phyloP scores from a whole-genome alignment of 1,284 basidiomycete species.

The Rhodotorula sp. region DNA sequence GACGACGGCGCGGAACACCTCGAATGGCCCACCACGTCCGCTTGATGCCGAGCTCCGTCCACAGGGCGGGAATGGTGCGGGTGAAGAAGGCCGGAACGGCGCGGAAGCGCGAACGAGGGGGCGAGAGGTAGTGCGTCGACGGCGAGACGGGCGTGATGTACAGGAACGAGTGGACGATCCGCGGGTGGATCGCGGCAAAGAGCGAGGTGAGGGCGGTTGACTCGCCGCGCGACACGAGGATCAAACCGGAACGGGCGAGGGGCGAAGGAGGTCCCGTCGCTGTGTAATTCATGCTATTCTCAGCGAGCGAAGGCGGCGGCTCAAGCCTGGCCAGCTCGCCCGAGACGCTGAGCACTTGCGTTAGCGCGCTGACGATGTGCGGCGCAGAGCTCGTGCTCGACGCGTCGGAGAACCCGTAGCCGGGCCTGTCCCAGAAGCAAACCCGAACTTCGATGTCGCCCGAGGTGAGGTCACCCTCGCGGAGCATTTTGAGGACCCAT shows the following conservation, averaged over 20 bases:
- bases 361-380: slow-evolving; percentile 33
- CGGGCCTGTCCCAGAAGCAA: slow-evolving; percentile 40
- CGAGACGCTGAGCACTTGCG: slow-evolving; percentile 32
- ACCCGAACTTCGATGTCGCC: slow-evolving; percentile 36
- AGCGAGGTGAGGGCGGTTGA: slow-evolving; percentile 28
- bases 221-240: slow-evolving; percentile 31
- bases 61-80: slow-evolving; percentile 18
- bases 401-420: slow-evolving; percentile 39
- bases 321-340: slow-evolving; percentile 40
- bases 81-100: slow-evolving; percentile 28
- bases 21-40: slow-evolving; percentile 22
- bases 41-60: slow-evolving; percentile 27
- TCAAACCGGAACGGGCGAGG: slow-evolving; percentile 36
- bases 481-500: slow-evolving; percentile 39
- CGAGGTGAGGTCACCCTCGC: slow-evolving; percentile 33
- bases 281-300: neutral
- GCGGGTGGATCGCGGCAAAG: slow-evolving; percentile 35
- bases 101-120: slow-evolving; percentile 1
- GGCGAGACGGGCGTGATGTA: slow-evolving; percentile 35
- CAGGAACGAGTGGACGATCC: slow-evolving; percentile 33
- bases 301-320: slow-evolving; percentile 23
- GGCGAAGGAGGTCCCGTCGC: slow-evolving; percentile 23
- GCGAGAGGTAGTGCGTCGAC: neutral
- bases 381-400: slow-evolving; percentile 28
- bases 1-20: slow-evolving; percentile 15